Evolutionary conservation across 768 basidiomycete genomes (phyloP).

Genomic region (Floccularia luteovirens): DNA sequence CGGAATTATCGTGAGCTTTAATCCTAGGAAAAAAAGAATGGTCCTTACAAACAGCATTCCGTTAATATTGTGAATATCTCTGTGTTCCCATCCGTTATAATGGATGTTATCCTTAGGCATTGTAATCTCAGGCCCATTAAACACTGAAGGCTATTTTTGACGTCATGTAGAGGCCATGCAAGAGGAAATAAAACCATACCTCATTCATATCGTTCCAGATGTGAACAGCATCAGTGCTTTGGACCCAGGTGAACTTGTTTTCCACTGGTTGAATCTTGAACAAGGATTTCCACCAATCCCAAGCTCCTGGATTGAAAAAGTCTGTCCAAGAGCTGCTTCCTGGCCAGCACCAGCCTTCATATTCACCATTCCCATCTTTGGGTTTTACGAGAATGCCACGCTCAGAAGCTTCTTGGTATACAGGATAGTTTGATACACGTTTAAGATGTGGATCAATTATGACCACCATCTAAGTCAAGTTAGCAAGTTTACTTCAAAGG

Average conservation of each 20-base stretch:
- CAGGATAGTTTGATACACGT: constrained; percentile 69
- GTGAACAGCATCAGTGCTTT: constrained; percentile 77
- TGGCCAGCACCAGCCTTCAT: constrained; percentile 99
- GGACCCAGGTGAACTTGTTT: constrained; percentile 65
- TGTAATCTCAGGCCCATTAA: constrained; percentile 94
- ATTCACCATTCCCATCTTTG: constrained; percentile 73
- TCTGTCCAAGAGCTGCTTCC: constrained; percentile 97
- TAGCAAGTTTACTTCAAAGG: too few species aligned
- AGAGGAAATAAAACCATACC: constrained; percentile 30
- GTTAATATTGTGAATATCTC: constrained; percentile 96
- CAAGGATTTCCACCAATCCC: constrained; percentile 86
- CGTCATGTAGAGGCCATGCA: not conserved
- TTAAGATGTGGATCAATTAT: constrained; percentile 97
- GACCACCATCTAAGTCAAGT: constrained; percentile 81
- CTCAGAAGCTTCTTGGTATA: constrained; percentile 80
- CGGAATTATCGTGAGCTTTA: constrained; percentile 1
- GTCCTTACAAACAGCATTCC: constrained; percentile 81
- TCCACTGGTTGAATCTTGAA: constrained; percentile 57
- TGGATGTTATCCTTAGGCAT: constrained; percentile 68
- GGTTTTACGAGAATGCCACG: constrained; percentile 79
- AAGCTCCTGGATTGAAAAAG: constrained; percentile 86
- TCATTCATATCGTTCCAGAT: constrained; percentile 99
- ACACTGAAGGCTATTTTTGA: constrained; percentile 70
- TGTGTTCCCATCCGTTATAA: constrained; percentile 94
- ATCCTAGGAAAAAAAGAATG: constrained; percentile 4